Conservation (phyloP, 225 moss, liverwort and hornwort species). For the Pseudoscleropodium purum region DNA sequence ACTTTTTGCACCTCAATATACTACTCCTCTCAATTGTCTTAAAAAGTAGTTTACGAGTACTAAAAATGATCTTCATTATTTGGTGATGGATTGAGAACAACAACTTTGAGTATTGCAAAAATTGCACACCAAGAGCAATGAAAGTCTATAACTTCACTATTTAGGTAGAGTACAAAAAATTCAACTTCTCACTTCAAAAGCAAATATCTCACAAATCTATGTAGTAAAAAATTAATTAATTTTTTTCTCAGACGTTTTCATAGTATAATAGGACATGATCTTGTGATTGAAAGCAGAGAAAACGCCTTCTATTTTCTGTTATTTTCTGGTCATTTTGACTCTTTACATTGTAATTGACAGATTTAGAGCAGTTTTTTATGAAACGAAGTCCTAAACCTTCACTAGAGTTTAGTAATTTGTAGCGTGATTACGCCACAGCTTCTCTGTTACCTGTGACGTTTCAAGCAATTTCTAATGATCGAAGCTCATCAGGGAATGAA, state of each 20-base stretch:
- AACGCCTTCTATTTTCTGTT: accelerated
- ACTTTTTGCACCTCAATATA: too few species aligned
- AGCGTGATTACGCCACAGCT: background rate
- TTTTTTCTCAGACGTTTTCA: background rate
- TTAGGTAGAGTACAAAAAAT: background rate
- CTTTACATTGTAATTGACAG: background rate
- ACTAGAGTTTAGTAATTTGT: background rate
- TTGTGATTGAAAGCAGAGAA: background rate
- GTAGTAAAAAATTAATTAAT: background rate
- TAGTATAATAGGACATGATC: background rate
- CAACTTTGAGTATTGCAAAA: background rate
- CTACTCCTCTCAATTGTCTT: background rate
- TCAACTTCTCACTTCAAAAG: background rate
- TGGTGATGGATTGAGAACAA: background rate
- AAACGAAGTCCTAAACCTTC: background rate
- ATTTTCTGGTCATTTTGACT: background rate
- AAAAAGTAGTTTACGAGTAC: background rate
- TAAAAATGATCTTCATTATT: background rate
- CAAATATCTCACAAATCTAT: background rate
- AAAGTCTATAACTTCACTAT: background rate
- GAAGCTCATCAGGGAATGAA: background rate
- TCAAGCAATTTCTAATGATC: background rate
- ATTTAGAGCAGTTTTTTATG: background rate
- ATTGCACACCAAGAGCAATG: background rate
- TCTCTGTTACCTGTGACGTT: background rate